These are phyloP conservation scores for Cytospora piceicola DNA, from an alignment of 2,329 filamentous ascomycete genomes.

Conservation along the genomic window DNA sequence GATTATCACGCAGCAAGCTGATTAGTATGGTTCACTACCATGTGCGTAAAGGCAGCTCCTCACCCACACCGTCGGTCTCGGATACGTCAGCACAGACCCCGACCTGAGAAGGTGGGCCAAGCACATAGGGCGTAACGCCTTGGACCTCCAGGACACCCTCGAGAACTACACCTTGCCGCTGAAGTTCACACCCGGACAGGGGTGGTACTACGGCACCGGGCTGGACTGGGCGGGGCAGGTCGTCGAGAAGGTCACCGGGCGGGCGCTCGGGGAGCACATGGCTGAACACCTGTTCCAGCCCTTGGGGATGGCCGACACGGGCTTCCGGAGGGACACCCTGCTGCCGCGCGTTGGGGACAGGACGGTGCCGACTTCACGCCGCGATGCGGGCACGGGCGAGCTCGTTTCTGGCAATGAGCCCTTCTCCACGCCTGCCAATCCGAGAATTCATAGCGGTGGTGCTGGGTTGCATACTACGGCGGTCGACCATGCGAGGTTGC, in stretches of 20 bases:
- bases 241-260: slow-evolving; percentile 46
- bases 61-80: slow-evolving; percentile 53
- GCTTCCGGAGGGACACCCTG: slow-evolving; percentile 37
- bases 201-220: slow-evolving; percentile 53
- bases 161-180: slow-evolving; percentile 49
- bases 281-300: slow-evolving; percentile 43
- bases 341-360: slow-evolving; percentile 21
- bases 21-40: neutral
- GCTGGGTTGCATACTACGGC: slow-evolving; percentile 49
- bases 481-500: slow-evolving; percentile 44
- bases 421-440: slow-evolving; percentile 35
- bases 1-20: neutral
- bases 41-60: slow-evolving; percentile 44
- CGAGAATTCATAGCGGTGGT: slow-evolving; percentile 47
- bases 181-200: slow-evolving; percentile 49
- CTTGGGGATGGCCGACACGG: slow-evolving; percentile 43
- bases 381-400: slow-evolving; percentile 29
- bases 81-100: slow-evolving; percentile 48
- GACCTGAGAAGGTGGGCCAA: slow-evolving; percentile 46
- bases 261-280: slow-evolving; percentile 45
- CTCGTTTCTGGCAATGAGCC: slow-evolving; percentile 20
- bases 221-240: slow-evolving; percentile 53
- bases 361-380: slow-evolving; percentile 27
- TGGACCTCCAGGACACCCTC: slow-evolving; percentile 40
- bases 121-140: slow-evolving; percentile 39